A percentile compares a stretch with the other conserved stretches of the same genome.
Evolutionary conservation across 345 rosid species (phyloP).

Genomic region (Dipteronia dyeriana): DNA sequence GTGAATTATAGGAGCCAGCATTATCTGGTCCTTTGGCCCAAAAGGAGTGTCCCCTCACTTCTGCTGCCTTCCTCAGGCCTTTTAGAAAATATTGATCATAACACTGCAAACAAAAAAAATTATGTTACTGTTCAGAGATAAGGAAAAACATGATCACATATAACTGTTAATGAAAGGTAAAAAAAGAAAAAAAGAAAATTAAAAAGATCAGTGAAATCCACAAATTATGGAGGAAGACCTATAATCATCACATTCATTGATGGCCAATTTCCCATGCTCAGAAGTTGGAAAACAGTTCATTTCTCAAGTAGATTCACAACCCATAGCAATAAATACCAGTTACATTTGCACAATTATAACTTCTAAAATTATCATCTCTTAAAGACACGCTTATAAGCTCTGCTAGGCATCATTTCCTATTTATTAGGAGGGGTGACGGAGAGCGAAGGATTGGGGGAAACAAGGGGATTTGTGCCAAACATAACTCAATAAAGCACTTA

Average conservation of each 20-base stretch:
- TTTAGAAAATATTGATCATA: slow-evolving; percentile 81
- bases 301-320: background rate
- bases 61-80: slow-evolving; percentile 82
- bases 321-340: background rate
- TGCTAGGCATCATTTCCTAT: background rate
- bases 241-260: background rate
- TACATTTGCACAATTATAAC: background rate
- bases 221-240: background rate
- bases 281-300: background rate
- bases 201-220: background rate
- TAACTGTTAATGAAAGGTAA: background rate
- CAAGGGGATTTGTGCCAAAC: background rate
- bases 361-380: background rate
- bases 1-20: slow-evolving; percentile 83
- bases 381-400: background rate
- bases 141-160: background rate
- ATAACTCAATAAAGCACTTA: background rate
- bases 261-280: background rate
- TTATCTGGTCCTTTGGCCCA: slow-evolving; percentile 96
- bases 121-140: background rate
- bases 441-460: background rate
- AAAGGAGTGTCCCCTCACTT: slow-evolving; percentile 69
- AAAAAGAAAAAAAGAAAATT: background rate
- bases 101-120: slow-evolving; percentile 51
- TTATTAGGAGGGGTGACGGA: background rate